Percentiles rank a stretch among this genome's conserved stretches.
phyloP scores from a whole-genome alignment of 352 stramenopile species.

The Phytophthora megakarya region DNA sequence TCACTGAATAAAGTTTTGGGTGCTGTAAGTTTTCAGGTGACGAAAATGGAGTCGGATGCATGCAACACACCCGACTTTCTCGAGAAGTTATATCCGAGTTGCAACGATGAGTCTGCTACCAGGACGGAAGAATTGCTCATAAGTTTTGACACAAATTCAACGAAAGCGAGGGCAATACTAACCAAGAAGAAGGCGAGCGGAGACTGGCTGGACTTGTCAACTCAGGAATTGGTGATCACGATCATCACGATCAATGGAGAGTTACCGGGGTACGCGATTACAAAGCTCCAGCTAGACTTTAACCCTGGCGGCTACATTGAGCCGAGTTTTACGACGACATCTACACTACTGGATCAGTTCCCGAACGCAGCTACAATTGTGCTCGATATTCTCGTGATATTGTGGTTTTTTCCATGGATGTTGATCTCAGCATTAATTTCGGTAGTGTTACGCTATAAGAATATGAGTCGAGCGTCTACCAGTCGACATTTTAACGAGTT shows the following conservation, averaged over 20 bases:
- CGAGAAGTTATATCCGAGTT: constrained; percentile 6
- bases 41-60: constrained; percentile 10
- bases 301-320: constrained; percentile 9
- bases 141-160: constrained; percentile 12
- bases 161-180: constrained; percentile 1
- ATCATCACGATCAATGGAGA: constrained; percentile 16
- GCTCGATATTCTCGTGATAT: constrained; percentile 38
- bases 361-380: constrained; percentile 18
- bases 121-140: constrained; percentile 6
- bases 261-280: constrained; percentile 8
- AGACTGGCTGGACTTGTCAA: constrained; percentile 5
- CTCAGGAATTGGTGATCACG: constrained; percentile 7
- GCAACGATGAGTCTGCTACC: constrained; percentile 1
- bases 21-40: constrained; percentile 38
- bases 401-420: constrained; percentile 33
- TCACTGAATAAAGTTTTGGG: constrained; percentile 47
- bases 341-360: constrained; percentile 39
- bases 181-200: constrained; percentile 4
- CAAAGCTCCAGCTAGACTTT: constrained; percentile 10
- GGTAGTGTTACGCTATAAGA: constrained; percentile 16
- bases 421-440: constrained; percentile 28
- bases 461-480: constrained; percentile 15
- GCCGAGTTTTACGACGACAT: constrained; percentile 29
- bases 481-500: constrained; percentile 27
- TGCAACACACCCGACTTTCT: constrained; percentile 9